Evolutionary conservation across 768 basidiomycete genomes (phyloP).

Genomic region (Pulveroboletus sp.): DNA sequence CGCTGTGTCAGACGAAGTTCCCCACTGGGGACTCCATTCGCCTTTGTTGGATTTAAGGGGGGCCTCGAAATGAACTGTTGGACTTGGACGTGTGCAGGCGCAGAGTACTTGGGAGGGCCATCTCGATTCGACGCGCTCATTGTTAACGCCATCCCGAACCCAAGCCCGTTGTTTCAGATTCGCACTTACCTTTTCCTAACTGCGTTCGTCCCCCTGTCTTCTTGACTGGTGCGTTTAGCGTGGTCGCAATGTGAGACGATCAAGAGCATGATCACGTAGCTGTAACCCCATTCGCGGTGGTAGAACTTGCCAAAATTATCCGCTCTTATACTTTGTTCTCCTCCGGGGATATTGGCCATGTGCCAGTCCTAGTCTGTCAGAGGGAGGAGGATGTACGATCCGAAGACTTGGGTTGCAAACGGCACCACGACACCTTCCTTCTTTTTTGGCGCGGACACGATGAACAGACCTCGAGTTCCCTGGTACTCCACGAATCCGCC

Average conservation of each 20-base stretch:
- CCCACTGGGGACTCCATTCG: background rate
- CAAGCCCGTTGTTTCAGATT: background rate
- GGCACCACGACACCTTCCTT: background rate
- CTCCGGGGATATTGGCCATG: conserved; percentile 10
- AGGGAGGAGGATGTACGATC: background rate
- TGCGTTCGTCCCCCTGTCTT: background rate
- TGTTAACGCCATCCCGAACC: conserved; percentile 2
- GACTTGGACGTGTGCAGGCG: too few relatives aligned
- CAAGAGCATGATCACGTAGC: conserved; percentile 11
- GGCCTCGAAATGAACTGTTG: too few relatives aligned
- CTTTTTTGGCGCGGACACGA: background rate
- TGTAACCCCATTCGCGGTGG: background rate
- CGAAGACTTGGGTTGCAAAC: background rate
- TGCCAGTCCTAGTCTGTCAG: too few relatives aligned
- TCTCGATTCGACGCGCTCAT: background rate
- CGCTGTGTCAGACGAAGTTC: background rate
- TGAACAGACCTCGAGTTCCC: background rate
- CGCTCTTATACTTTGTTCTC: background rate
- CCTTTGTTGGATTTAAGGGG: background rate
- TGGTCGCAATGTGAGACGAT: background rate
- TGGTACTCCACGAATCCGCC: background rate
- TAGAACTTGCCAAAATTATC: background rate
- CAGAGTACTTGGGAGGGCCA: conserved; percentile 1
- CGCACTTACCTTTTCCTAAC: background rate
- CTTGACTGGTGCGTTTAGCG: background rate